A percentile compares a stretch with the other conserved stretches of the same genome.
Evolutionary conservation across 148 eudicot genomes (phyloP).

Genomic region (Salicornia ramosissima): DNA sequence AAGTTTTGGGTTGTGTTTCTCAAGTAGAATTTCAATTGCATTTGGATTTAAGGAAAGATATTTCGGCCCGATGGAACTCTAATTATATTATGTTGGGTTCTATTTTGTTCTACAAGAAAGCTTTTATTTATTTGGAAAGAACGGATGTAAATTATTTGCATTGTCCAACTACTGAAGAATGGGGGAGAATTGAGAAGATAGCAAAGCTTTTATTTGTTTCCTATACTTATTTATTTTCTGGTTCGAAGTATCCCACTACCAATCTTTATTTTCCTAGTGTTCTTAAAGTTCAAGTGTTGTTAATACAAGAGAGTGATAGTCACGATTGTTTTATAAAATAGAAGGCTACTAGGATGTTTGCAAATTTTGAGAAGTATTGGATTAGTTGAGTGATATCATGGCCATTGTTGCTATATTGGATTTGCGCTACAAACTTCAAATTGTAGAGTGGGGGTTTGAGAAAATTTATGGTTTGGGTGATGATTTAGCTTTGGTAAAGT

Average conservation of each 20-base stretch:
- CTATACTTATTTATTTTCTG: background rate
- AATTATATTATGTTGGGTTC: background rate
- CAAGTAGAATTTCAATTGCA: background rate
- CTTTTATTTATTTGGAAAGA: background rate
- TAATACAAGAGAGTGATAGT: background rate
- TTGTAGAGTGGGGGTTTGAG: too few species aligned
- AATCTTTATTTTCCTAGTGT: background rate
- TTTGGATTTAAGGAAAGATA: background rate
- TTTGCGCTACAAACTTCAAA: background rate
- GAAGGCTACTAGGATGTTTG: background rate
- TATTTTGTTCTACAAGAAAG: background rate
- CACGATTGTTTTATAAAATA: background rate
- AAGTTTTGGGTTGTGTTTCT: background rate
- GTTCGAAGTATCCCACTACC: constrained; percentile 2
- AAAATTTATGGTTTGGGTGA: too few species aligned
- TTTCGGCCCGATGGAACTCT: background rate
- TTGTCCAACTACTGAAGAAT: background rate
- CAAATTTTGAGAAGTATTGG: constrained; percentile 5
- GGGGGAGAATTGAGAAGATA: background rate
- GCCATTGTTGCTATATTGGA: background rate
- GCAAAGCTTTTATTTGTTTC: background rate
- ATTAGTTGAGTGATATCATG: background rate
- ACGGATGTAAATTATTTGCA: background rate
- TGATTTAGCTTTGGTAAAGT: too few species aligned
- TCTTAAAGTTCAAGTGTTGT: background rate